phyloP scores from a whole-genome alignment of 441 rosid species.

The Raphanus hybrid region DNA sequence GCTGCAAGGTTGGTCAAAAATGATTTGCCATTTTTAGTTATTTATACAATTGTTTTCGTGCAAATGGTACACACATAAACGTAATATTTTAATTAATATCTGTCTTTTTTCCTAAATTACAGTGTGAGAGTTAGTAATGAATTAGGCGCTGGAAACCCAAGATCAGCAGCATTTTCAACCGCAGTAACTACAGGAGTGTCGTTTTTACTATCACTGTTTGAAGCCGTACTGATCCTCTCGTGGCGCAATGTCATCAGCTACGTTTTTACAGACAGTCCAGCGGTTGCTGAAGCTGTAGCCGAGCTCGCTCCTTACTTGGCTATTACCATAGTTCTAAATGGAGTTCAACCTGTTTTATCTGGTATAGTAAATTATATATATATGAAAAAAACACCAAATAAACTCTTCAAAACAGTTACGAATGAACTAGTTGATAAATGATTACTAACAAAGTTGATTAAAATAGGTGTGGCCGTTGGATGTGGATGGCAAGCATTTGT shows the following conservation, averaged over 20 bases:
- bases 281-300: conserved; percentile 51
- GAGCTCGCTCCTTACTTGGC: conserved; percentile 46
- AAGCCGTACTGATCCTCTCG: conserved; percentile 47
- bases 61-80: neutral
- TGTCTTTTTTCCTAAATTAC: neutral
- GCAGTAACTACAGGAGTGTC: conserved; percentile 50
- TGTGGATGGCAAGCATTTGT: conserved; percentile 83
- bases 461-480: conserved; percentile 67
- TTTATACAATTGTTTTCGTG: neutral
- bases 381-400: neutral
- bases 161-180: conserved; percentile 46
- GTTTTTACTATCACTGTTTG: conserved; percentile 45
- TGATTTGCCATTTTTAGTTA: neutral
- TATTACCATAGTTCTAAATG: conserved; percentile 43
- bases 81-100: neutral
- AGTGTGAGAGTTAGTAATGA: conserved; percentile 52
- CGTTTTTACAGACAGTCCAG: conserved; percentile 44
- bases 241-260: conserved; percentile 52
- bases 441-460: neutral
- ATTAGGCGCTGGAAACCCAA: conserved; percentile 41
- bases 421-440: neutral
- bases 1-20: conserved; percentile 47
- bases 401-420: neutral
- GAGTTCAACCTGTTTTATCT: conserved; percentile 50
- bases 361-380: conserved; percentile 29